Evolutionary conservation across 2,329 filamentous ascomycete genomes (phyloP), one percentile per base, ranked within the genome.

Genomic region (Calonectria fujianensis): DNA sequence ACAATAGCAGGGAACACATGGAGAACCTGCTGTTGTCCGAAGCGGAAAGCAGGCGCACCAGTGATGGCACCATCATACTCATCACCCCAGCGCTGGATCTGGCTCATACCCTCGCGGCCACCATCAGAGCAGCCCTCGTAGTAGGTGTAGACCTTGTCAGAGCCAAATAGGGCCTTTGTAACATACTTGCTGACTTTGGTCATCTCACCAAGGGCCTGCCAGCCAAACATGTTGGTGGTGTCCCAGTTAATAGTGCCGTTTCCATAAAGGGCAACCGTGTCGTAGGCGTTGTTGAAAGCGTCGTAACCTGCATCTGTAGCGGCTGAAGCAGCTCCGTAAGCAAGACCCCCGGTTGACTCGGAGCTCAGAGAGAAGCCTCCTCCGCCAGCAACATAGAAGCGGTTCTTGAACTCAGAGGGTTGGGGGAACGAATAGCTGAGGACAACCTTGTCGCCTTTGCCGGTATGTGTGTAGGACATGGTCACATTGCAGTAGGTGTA

Each of bases 211-310:
- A 90, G 82, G 0, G 87, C 89, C 75, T 87, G 84, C 82, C 91
- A 91, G 1, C 83, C 85, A 64, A 90, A 90, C 84, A 87, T 89
- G 82, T 88, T 86, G 2, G 86, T 83, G 1, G 86, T 82, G 45
- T 90, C 85, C 83, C 85, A 90, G 80, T 91, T 89, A 76, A 89
- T 84, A 2, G 88, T 87, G 11, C 89, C 89, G 72, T 91, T 90
- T 24, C 82, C 86, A 61, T 82, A 79, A 1, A 89, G 82, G 14
- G 85, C 82, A 1, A 87, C 85, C 14, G 83, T 81, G 63, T 85
- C 83, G 59, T 82, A 85, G 73, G 79, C 84, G 69, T 80, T 78
- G 74, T 79, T 79, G 77, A 88, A 87, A 16, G 85, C 85, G 63
- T 85, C 86, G 69, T 87, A 89, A 2, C 87, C 87, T 13, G 84